Evolutionary conservation across 345 rosid genomes (phyloP).

Genomic region (Lepidium aucheri): DNA sequence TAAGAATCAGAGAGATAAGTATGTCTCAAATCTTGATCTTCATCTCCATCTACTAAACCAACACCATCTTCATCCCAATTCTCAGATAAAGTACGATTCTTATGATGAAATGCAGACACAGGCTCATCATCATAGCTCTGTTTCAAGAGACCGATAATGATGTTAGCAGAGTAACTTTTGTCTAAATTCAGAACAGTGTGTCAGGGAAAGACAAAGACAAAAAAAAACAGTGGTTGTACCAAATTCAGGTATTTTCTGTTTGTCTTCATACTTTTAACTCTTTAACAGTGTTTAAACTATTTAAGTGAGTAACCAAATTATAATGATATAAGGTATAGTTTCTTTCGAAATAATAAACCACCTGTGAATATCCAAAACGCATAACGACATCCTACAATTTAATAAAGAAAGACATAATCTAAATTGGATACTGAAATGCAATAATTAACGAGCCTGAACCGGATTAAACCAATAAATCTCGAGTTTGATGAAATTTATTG

Average conservation of each 20-base stretch:
- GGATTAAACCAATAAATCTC: slow-evolving; percentile 14
- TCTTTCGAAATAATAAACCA: neutral
- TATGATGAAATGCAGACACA: slow-evolving; percentile 40
- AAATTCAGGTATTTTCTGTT: slow-evolving; percentile 23
- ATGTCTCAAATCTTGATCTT: slow-evolving; percentile 28
- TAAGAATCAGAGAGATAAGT: slow-evolving; percentile 45
- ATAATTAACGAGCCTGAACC: slow-evolving; percentile 6
- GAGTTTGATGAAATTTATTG: neutral
- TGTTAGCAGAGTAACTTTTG: slow-evolving; percentile 7
- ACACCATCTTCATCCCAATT: slow-evolving; percentile 57
- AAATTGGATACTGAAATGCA: neutral
- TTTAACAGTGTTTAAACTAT: slow-evolving; percentile 4
- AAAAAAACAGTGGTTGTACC: slow-evolving; percentile 16
- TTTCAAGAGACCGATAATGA: slow-evolving; percentile 3
- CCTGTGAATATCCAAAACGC: slow-evolving; percentile 7
- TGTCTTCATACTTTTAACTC: slow-evolving; percentile 4
- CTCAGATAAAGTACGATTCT: slow-evolving; percentile 48
- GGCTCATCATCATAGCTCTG: slow-evolving; percentile 90
- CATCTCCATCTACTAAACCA: slow-evolving; percentile 39
- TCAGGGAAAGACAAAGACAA: slow-evolving; percentile 12
- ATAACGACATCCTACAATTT: neutral
- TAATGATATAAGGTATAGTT: neutral
- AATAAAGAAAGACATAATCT: neutral
- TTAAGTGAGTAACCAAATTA: neutral
- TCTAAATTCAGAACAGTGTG: slow-evolving; percentile 7